Evolutionary conservation across 148 eudicot genomes (phyloP).

Genomic region (Rhododendron henanense): DNA sequence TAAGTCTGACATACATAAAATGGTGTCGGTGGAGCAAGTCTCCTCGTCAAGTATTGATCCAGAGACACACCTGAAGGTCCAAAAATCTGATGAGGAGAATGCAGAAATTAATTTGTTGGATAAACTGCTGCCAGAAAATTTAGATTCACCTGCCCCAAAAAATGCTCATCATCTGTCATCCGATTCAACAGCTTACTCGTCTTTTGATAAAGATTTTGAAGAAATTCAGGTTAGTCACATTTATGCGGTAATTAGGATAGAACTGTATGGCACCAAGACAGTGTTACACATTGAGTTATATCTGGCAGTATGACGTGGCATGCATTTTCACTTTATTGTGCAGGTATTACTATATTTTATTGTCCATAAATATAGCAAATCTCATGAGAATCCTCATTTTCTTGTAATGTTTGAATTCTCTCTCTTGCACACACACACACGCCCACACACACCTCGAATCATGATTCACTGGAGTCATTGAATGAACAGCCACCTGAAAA

Average conservation of each 20-base stretch:
- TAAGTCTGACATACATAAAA: slow-evolving; percentile 17
- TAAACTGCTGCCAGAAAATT: slow-evolving; percentile 4
- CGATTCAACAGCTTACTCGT: not conserved
- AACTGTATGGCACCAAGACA: not conserved
- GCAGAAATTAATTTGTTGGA: not conserved
- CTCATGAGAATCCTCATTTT: not conserved
- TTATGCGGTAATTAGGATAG: not conserved
- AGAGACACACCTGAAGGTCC: not conserved
- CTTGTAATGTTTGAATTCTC: not conserved
- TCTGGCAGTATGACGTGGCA: not conserved
- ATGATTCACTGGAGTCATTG: not conserved
- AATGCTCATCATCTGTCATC: not conserved
- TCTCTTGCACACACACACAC: not conserved
- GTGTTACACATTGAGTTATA: not conserved
- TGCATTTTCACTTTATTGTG: not conserved
- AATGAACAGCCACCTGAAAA: not conserved
- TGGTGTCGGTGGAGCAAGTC: slow-evolving; percentile 8
- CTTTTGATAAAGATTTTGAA: not conserved
- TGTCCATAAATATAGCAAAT: not conserved
- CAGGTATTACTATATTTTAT: not conserved
- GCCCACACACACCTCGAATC: not conserved
- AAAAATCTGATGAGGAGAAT: slow-evolving; percentile 1
- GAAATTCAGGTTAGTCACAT: not conserved
- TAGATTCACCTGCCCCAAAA: not conserved
- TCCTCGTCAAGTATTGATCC: slow-evolving; percentile 3